Conservation (phyloP, 345 rosid genomes). For the Aegle marmelos region DNA sequence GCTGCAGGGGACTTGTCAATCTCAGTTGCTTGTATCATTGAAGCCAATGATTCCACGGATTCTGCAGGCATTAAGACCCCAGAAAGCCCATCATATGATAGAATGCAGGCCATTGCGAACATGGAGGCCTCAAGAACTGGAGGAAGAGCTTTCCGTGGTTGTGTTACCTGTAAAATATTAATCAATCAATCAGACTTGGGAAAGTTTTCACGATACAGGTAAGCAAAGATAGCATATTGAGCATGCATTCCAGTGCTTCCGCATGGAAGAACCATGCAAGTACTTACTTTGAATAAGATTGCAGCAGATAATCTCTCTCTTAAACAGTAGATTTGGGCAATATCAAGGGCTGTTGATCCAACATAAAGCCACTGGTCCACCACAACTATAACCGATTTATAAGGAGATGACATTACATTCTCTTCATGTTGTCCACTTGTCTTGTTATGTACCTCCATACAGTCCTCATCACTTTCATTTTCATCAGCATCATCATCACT, state of each 20-base stretch:
- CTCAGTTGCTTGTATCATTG: slow-evolving; percentile 43
- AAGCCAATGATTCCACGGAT: slow-evolving; percentile 38
- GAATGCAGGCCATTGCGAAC: slow-evolving; percentile 48
- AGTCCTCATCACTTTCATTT: slow-evolving; percentile 48
- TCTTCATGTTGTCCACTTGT: slow-evolving; percentile 31
- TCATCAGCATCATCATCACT: slow-evolving; percentile 43
- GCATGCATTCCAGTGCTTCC: background rate
- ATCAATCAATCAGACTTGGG: background rate
- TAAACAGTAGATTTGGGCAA: slow-evolving; percentile 87
- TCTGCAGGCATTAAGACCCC: slow-evolving; percentile 43
- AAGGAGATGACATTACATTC: slow-evolving; percentile 73
- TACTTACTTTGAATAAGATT: slow-evolving; percentile 64
- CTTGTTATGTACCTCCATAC: slow-evolving; percentile 29
- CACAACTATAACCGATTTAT: slow-evolving; percentile 56
- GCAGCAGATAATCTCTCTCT: slow-evolving; percentile 75
- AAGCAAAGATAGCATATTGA: background rate
- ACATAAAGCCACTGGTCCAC: slow-evolving; percentile 86
- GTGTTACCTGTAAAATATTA: slow-evolving; percentile 45
- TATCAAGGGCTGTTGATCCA: slow-evolving; percentile 68
- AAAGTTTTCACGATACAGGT: background rate
- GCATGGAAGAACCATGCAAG: background rate
- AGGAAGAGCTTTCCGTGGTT: slow-evolving; percentile 61
- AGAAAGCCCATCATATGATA: slow-evolving; percentile 57
- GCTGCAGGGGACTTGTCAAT: slow-evolving; percentile 24
- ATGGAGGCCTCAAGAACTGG: slow-evolving; percentile 65